Evolutionary conservation across 106 monocot genomes (phyloP).

Genomic region (Dioscorea zingiberensis): DNA sequence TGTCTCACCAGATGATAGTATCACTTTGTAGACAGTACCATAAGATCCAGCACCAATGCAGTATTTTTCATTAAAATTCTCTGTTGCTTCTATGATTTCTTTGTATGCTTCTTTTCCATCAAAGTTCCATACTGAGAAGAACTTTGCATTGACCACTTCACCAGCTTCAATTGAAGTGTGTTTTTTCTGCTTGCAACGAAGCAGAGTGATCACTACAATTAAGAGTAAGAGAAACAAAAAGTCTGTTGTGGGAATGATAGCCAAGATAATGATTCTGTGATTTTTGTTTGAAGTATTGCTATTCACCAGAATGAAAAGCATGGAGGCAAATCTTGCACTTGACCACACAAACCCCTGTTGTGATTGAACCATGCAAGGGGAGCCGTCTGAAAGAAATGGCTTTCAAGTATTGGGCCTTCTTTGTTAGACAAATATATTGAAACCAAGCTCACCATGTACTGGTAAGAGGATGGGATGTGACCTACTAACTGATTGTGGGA

Average conservation of each 20-base stretch:
- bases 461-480: constrained; percentile 11
- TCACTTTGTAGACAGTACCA: constrained; percentile 20
- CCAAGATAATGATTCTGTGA: background rate
- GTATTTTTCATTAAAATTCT: constrained; percentile 24
- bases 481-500: constrained; percentile 25
- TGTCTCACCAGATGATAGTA: constrained; percentile 1
- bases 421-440: constrained; percentile 20
- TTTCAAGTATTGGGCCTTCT: constrained; percentile 8
- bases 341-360: constrained; percentile 28
- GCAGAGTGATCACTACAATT: background rate
- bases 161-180: background rate
- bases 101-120: constrained; percentile 14
- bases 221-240: background rate
- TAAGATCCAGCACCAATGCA: constrained; percentile 22
- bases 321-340: constrained; percentile 8
- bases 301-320: background rate
- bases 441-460: constrained; percentile 7
- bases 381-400: constrained; percentile 12
- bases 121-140: constrained; percentile 10
- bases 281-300: background rate
- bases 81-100: constrained; percentile 16
- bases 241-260: background rate
- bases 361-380: constrained; percentile 7
- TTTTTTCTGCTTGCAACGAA: background rate
- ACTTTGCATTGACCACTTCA: background rate